Evolutionary conservation across 2,329 filamentous ascomycete genomes (phyloP), one percentile per base, ranked within the genome.

Genomic region (Epichloe hybrida): DNA sequence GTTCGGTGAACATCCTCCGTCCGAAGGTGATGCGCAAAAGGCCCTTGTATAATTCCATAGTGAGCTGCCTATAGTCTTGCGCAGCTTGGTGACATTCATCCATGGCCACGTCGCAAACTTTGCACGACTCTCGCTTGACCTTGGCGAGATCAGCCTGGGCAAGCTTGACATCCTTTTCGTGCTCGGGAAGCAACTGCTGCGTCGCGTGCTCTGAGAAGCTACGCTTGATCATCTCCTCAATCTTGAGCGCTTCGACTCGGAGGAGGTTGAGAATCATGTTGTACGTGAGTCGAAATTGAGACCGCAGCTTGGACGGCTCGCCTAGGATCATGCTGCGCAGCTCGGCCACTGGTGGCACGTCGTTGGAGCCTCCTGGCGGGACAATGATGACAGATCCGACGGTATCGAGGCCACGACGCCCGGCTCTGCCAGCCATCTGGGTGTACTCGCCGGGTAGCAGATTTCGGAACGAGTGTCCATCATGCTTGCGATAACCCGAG

Each of bases 211-310:
- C 93, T 49, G 91, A 96, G 73, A 98, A 98, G 66, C 90, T 96
- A 57, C 93, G 85, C 76, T 98, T 98, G 73, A 98, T 98, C 93
- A 98, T 98, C 69, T 98, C 93, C 66, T 98, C 93, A 59, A 98
- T 97, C 71, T 96, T 97, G 57, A 98, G 71, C 2, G 93, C 93
- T 66, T 98, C 93, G 2, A 98, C 93, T 37, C 93, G 84, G 46
- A 98, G 74, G 35, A 98, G 74, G 62, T 97, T 98, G 34, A 98
- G 73, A 54, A 98, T 98, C 93, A 98, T 98, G 69, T 97, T 98
- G 73, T 98, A 98, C 0, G 94, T 98, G 46, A 98, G 74, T 54
- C 93, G 81, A 74, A 98, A 98, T 63, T 98, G 93, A 6, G 91
- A 97, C 45, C 89, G 81, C 46, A 98, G 77, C 69, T 97, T 97